Evolutionary conservation across 2,329 filamentous ascomycete species (phyloP), one percentile per base, ranked within the genome.

Genomic region (Dendryphion nanum): DNA sequence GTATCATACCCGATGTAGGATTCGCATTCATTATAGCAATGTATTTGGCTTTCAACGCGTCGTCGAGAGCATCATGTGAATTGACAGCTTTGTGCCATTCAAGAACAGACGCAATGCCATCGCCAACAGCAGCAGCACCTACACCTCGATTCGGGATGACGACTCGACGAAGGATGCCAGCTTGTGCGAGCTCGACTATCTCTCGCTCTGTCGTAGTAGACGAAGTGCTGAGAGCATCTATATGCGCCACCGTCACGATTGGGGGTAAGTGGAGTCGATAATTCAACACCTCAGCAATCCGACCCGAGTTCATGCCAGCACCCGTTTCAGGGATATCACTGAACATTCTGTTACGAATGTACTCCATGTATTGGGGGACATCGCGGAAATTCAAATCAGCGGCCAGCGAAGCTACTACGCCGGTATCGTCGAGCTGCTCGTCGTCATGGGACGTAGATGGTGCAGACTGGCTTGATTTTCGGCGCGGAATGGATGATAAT

Each of bases 151-250:
- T 70, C 10, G 81, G 77, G n/a, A 89, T 76, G 2, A 76, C 73
- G 8, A 89, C 70, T 56, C 78, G 79, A 29, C 82, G 70, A 31
- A 88, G 42, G 4, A 74, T 66, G 0, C 84, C 83, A 8, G 68
- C 70, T 10, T 72, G 68, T 14, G 77, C 63, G 23, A 88, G 70
- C 50, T 81, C 75, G 3, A 77, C 81, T 15, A 85, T 72, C 57
- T 86, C 84, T 31, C 85, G 72, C 62, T 89, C 85, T 1, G 80
- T 79, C 2, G 69, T 71, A 0, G 83, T 86, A 2, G 83, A 78
- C 2, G 78, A 81, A 7, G 65, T 66, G 30, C 85, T 71, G 2
- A 88, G 63, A 1, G 82, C 77, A 44, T 83, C 77, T 5, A 89
- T 60, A 57, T 89, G 85, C 2, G 81, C 76, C 15, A 81, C 62